phyloP scores from a whole-genome alignment of 768 basidiomycete species.

The Mycena indigotica region DNA sequence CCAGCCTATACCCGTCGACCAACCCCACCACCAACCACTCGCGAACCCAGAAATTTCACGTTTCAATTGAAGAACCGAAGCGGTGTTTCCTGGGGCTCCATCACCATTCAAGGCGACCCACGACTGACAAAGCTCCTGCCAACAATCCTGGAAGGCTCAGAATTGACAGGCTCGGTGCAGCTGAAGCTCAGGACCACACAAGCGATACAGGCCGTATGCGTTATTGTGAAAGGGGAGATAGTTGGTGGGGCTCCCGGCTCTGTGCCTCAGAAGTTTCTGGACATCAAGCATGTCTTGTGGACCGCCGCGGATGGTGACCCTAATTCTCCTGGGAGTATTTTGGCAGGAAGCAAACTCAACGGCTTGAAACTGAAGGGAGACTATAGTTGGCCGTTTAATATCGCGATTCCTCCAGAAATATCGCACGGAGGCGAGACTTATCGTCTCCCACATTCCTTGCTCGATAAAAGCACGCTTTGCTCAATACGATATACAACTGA shows the following conservation, averaged over 20 bases:
- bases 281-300: slow-evolving; percentile 14
- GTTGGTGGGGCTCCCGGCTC: not conserved
- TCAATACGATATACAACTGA: slow-evolving; percentile 14
- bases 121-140: slow-evolving; percentile 11
- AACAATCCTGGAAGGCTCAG: slow-evolving; percentile 12
- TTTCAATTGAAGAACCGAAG: slow-evolving; percentile 15
- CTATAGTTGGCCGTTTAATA: slow-evolving; percentile 15
- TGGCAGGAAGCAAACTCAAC: not conserved
- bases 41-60: slow-evolving; percentile 7
- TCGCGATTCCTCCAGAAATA: slow-evolving; percentile 4
- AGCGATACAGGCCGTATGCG: slow-evolving; percentile 15
- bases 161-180: slow-evolving; percentile 3
- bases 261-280: slow-evolving; percentile 6
- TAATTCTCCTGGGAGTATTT: slow-evolving; percentile 2
- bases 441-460: slow-evolving; percentile 16
- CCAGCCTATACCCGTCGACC: slow-evolving; percentile 18
- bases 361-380: slow-evolving; percentile 16
- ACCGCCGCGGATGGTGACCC: slow-evolving; percentile 16
- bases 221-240: slow-evolving; percentile 17
- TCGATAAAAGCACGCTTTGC: slow-evolving; percentile 10
- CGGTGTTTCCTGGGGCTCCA: slow-evolving; percentile 11
- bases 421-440: slow-evolving; percentile 10
- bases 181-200: slow-evolving; percentile 9
- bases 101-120: slow-evolving; percentile 14
- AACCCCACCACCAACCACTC: slow-evolving; percentile 2